These are phyloP conservation scores for Penicillium chermesinum DNA, from an alignment of 495 filamentous ascomycete genomes.

Conservation along the genomic window DNA sequence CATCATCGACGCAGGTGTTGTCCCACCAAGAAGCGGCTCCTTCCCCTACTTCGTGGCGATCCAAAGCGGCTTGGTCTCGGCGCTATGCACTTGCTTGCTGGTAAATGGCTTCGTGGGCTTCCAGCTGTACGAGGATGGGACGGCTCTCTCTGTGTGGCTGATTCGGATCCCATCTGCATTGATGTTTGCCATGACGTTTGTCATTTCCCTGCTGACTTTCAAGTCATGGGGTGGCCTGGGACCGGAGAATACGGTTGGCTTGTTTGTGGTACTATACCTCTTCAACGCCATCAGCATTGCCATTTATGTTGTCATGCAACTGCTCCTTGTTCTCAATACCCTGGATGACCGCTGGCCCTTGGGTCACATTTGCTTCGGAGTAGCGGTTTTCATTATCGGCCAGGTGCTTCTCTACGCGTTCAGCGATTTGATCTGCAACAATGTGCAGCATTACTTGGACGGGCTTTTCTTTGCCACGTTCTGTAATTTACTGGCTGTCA, in stretches of 20 bases:
- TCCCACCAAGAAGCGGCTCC: conserved; percentile 70
- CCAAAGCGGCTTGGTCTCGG: conserved; percentile 86
- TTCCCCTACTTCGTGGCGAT: conserved; percentile 90
- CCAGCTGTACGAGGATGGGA: conserved; percentile 99
- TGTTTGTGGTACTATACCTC: conserved; percentile 92
- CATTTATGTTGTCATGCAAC: conserved; percentile 83
- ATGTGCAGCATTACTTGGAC: conserved; percentile 88
- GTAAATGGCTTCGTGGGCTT: conserved; percentile 99
- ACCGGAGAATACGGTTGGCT: conserved; percentile 76
- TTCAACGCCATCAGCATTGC: conserved; percentile 81
- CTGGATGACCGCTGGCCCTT: conserved; percentile 94
- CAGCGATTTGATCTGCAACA: conserved; percentile 77
- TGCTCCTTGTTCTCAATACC: conserved; percentile 82
- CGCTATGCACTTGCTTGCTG: conserved; percentile 79
- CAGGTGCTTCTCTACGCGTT: conserved; percentile 92
- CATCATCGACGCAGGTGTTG: conserved; percentile 87
- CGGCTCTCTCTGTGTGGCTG: conserved; percentile 88
- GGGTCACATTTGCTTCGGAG: conserved; percentile 87
- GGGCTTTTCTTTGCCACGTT: conserved; percentile 92
- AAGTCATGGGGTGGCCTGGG: conserved; percentile 83
- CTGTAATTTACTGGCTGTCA: conserved; percentile 89
- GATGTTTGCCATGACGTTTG: conserved; percentile 83
- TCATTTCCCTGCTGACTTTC: conserved; percentile 87
- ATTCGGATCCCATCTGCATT: conserved; percentile 68
- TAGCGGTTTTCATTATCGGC: conserved; percentile 86